Conservation (phyloP, 1,284 basidiomycete genomes). For the Lignosus rhinocerotis region DNA sequence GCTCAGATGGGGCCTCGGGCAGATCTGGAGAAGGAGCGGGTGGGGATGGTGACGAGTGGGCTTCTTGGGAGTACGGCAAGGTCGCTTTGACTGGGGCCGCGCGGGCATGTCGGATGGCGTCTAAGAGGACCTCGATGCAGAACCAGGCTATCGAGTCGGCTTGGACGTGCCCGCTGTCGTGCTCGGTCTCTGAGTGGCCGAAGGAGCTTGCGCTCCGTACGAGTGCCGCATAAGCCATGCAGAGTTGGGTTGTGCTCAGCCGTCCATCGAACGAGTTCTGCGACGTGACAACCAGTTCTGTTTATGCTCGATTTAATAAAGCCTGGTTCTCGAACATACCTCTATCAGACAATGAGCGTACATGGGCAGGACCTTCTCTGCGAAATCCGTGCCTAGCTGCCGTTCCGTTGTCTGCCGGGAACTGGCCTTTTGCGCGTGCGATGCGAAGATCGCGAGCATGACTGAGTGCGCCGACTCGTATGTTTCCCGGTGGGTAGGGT, state of each 20-base stretch:
- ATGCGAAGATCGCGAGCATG: conserved; percentile 65
- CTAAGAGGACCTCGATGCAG: conserved; percentile 55
- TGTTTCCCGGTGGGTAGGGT: conserved; percentile 60
- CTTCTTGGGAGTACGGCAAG: neutral
- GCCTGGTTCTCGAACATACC: conserved; percentile 39
- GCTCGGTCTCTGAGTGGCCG: neutral
- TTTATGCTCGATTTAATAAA: neutral
- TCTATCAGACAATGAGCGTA: conserved; percentile 67
- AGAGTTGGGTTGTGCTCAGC: conserved; percentile 58
- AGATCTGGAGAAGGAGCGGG: neutral
- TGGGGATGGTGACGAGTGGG: conserved; percentile 2
- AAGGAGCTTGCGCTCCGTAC: conserved; percentile 53
- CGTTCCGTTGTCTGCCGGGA: conserved; percentile 11
- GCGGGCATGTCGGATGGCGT: conserved; percentile 35
- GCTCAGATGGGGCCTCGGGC: conserved; percentile 28
- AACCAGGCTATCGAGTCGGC: conserved; percentile 55
- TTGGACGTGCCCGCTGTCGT: neutral
- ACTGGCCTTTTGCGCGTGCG: conserved; percentile 47
- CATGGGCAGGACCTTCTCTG: conserved; percentile 62
- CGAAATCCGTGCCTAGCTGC: conserved; percentile 33
- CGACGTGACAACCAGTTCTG: neutral
- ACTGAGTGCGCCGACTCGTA: conserved; percentile 79
- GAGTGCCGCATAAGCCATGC: conserved; percentile 66
- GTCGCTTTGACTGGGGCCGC: conserved; percentile 1
- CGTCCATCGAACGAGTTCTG: conserved; percentile 66